These are phyloP conservation scores for Starmera stellimalicola DNA, from an alignment of 1,139 yeast species.

Conservation along the genomic window DNA sequence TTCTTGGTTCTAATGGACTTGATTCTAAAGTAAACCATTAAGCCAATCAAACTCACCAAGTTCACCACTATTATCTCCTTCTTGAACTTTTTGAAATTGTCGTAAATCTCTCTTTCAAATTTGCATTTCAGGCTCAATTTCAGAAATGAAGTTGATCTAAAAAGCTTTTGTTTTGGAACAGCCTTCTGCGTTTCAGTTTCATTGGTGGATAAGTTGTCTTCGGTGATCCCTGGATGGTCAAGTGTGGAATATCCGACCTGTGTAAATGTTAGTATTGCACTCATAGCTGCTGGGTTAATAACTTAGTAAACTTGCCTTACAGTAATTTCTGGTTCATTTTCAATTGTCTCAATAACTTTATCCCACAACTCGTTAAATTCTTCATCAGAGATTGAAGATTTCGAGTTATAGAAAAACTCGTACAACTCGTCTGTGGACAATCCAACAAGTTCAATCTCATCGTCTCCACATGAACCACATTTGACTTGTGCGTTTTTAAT, in stretches of 20 bases:
- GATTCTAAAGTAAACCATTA: slow-evolving; percentile 26
- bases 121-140: slow-evolving; percentile 56
- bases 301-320: slow-evolving; percentile 64
- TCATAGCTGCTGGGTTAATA: slow-evolving; percentile 18
- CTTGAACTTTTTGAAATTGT: slow-evolving; percentile 38
- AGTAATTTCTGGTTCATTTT: slow-evolving; percentile 66
- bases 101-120: slow-evolving; percentile 43
- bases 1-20: slow-evolving; percentile 30
- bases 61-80: slow-evolving; percentile 23
- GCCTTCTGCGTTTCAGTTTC: slow-evolving; percentile 29
- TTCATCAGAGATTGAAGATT: slow-evolving; percentile 47
- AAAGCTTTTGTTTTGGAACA: slow-evolving; percentile 34
- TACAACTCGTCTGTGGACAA: slow-evolving; percentile 45
- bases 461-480: slow-evolving; percentile 49
- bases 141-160: slow-evolving; percentile 68
- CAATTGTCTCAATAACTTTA: slow-evolving; percentile 53
- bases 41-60: slow-evolving; percentile 17
- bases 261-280: slow-evolving; percentile 9
- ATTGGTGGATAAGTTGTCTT: slow-evolving; percentile 21
- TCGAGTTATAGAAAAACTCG: slow-evolving; percentile 46
- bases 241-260: slow-evolving; percentile 21
- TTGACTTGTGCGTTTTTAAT: slow-evolving; percentile 57
- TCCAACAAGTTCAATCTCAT: slow-evolving; percentile 51
- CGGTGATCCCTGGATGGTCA: slow-evolving; percentile 21
- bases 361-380: slow-evolving; percentile 82